Evolutionary conservation across 306 rosid genomes (phyloP), one percentile per base, ranked within the genome.

Genomic region (Corylus avellana): DNA sequence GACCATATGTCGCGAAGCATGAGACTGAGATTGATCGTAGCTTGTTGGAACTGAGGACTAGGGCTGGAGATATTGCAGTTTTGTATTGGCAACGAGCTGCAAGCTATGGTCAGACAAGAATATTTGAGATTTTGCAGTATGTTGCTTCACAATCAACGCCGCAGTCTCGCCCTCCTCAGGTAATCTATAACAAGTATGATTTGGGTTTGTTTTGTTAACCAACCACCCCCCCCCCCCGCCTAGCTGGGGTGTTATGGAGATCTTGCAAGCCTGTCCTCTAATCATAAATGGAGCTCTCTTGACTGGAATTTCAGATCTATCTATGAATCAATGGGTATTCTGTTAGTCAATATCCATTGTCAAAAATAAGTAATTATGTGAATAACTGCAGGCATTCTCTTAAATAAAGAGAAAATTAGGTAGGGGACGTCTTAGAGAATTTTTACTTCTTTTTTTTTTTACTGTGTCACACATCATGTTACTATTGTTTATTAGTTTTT

Each of bases 131-230:
- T 82, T 74, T 91, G 77, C 97, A 94, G 83, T 89, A 83, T 83
- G 91, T 94, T 77, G 93, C 97, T 20, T 85, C 97, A 14, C 97
- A 88, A 72, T 94, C 98, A 76, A 88, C 93, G 10, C 87, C 94
- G 39, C 70, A 83, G 29, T 86, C 90, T 78, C 92, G 83, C 82
- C 90, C 90, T 70, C 32, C 91, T 73, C 92, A 90, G 98, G 98
- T 94, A 86, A 49, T 66, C 73, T 7, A 55, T 75, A 57, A 73
- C n/a, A 57, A 74, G 39, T 77, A 58, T 50, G 49, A 49, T 44
- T 53, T 67, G 42, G 69, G 27, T 63, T 27, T 62, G 39, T 12
- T 62, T 62, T 13, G 44, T 46, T 62, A 27, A 16, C 17, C 1
- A 2, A 9, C 5, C 35, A 2, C 42, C 42, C 4, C 25, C 35